Evolutionary conservation across 805 yeast genomes (phyloP).

Genomic region (Lachancea meyersii): DNA sequence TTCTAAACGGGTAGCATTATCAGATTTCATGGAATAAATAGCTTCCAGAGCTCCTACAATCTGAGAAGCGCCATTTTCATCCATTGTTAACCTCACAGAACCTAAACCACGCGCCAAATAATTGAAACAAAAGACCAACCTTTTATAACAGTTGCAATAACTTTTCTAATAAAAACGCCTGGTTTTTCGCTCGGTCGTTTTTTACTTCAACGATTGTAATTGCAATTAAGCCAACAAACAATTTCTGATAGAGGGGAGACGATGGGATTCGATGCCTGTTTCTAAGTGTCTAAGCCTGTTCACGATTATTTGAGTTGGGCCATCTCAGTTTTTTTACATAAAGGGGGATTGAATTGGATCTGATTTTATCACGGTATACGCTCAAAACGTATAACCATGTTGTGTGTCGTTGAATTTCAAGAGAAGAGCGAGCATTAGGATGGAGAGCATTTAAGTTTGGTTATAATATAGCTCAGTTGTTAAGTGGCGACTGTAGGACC

Average conservation of each 20-base stretch:
- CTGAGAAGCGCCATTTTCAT: slow-evolving; percentile 60
- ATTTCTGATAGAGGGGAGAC: background rate
- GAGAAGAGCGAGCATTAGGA: no score
- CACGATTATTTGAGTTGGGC: background rate
- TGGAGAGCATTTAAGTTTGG: no score
- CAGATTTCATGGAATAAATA: slow-evolving; percentile 60
- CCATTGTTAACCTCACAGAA: slow-evolving; percentile 38
- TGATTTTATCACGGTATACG: background rate
- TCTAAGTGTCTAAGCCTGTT: background rate
- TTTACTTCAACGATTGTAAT: slow-evolving; percentile 1
- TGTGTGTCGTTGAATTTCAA: no score
- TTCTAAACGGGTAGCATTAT: slow-evolving; percentile 49
- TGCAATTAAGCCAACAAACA: slow-evolving; percentile 6
- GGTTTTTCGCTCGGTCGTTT: background rate
- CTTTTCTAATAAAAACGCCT: background rate
- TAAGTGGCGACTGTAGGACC: no score
- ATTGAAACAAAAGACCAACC: background rate
- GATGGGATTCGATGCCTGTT: background rate
- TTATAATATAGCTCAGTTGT: no score
- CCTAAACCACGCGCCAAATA: background rate
- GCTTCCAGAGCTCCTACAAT: slow-evolving; percentile 72
- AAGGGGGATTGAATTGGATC: background rate
- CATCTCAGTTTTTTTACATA: background rate
- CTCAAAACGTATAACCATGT: background rate
- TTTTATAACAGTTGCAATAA: background rate